A percentile compares a stretch with the other conserved stretches of the same genome.
phyloP scores from a whole-genome alignment of 257 asterid species.

The Nicotiana undulata region DNA sequence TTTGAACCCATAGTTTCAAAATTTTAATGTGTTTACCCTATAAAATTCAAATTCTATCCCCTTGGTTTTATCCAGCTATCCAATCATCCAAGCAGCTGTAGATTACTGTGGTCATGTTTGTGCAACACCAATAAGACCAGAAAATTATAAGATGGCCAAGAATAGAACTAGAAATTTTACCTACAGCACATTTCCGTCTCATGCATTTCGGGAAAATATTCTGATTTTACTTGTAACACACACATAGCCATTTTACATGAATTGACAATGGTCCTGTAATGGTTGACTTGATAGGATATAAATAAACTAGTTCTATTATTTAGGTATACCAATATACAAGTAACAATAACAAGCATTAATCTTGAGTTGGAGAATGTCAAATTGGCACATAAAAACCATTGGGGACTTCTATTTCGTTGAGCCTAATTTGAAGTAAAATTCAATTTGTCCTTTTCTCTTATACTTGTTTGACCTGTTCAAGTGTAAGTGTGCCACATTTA shows the following conservation, averaged over 20 bases:
- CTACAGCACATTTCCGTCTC: not conserved
- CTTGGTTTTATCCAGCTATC: no score
- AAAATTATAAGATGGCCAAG: not conserved
- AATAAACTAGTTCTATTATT: not conserved
- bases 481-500: not conserved
- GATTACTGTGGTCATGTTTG: no score
- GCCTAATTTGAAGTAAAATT: not conserved
- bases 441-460: not conserved
- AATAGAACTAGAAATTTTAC: not conserved
- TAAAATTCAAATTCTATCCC: no score
- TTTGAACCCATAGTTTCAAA: no score
- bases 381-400: not conserved
- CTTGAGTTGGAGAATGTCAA: not conserved
- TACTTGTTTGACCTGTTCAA: not conserved
- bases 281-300: not conserved
- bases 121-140: not conserved
- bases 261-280: not conserved
- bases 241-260: not conserved
- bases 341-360: not conserved
- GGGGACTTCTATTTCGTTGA: not conserved
- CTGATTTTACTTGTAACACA: not conserved
- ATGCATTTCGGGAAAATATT: not conserved
- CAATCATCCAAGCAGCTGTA: no score
- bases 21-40: no score
- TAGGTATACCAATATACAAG: not conserved